These are phyloP conservation scores for Neofusicoccum sp. DNA, from an alignment of 2,329 filamentous ascomycete species.

Conservation along the genomic window DNA sequence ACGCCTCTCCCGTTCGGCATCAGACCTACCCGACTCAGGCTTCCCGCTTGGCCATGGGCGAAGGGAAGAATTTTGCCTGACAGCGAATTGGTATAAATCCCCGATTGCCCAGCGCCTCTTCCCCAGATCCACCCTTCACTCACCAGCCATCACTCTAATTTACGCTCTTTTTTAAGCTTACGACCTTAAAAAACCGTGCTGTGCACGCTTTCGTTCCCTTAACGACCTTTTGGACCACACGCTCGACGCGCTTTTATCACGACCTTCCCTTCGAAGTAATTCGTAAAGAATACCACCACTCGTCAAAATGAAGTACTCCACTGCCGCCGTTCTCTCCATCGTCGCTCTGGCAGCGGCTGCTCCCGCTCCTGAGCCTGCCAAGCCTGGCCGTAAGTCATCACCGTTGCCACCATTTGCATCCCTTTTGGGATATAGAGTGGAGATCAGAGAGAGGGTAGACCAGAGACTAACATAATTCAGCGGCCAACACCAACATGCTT, in stretches of 20 bases:
- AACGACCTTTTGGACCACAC: not conserved
- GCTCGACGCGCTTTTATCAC: slow-evolving; percentile 4
- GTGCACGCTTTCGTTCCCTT: slow-evolving; percentile 3
- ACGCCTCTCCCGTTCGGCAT: not conserved
- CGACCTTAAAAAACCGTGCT: not conserved
- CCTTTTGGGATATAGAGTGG: not conserved
- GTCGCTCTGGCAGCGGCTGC: slow-evolving; percentile 24
- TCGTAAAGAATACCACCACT: not conserved
- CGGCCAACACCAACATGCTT: not conserved
- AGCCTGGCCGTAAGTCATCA: slow-evolving; percentile 24
- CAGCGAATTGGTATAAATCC: not conserved
- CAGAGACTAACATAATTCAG: not conserved
- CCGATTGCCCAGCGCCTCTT: not conserved
- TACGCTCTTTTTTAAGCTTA: slow-evolving; percentile 14
- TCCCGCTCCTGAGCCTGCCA: slow-evolving; percentile 26
- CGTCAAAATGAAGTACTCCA: slow-evolving; percentile 27
- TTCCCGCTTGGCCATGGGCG: not conserved
- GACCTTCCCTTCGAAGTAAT: slow-evolving; percentile 7
- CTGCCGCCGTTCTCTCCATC: slow-evolving; percentile 24
- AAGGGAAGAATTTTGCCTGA: not conserved
- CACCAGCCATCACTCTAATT: not conserved
- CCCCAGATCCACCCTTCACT: not conserved
- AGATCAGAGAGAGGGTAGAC: not conserved
- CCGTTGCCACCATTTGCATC: slow-evolving; percentile 3
- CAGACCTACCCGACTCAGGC: slow-evolving; percentile 5